A percentile compares a stretch with the other conserved stretches of the same genome.
Conservation (phyloP, 371 early-diverging fungal genomes). For the Lichtheimia hyalospora region DNA sequence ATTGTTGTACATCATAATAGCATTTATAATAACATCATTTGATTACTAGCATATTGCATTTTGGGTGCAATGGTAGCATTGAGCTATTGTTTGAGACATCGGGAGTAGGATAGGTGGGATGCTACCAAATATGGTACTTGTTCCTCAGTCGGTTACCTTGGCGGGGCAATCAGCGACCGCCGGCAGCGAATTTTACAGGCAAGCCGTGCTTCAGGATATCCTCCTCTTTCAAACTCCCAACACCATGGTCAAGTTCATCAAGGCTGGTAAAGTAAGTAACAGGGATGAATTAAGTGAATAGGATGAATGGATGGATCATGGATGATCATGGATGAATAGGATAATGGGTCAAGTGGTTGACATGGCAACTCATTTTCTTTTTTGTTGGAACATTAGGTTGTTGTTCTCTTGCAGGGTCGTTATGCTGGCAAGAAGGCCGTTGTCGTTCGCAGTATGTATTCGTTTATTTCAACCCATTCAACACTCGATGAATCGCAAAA, state of each 20-base stretch:
- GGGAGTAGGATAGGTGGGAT: no score
- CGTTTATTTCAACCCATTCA: background rate
- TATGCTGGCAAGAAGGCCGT: conserved; percentile 99
- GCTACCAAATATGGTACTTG: no score
- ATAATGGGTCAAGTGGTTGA: background rate
- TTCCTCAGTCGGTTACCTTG: no score
- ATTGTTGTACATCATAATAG: no score
- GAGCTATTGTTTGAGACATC: no score
- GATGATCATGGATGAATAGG: background rate
- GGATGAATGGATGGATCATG: conserved; percentile 30
- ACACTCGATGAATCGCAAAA: background rate
- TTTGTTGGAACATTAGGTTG: conserved; percentile 68
- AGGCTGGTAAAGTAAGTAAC: conserved; percentile 65
- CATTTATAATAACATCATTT: no score
- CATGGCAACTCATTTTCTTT: conserved; percentile 4
- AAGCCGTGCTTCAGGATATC: background rate
- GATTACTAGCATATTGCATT: no score
- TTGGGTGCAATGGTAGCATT: no score
- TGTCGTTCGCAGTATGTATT: conserved; percentile 87
- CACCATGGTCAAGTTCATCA: conserved; percentile 78
- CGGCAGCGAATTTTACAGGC: no score
- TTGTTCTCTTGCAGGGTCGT: conserved; percentile 95
- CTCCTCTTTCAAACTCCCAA: conserved; percentile 31
- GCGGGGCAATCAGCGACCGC: no score
- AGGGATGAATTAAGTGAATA: conserved; percentile 17